These are phyloP conservation scores for Aspergillus oerlinghausenensis DNA, from an alignment of 2,329 filamentous ascomycete species.

Conservation along the genomic window DNA sequence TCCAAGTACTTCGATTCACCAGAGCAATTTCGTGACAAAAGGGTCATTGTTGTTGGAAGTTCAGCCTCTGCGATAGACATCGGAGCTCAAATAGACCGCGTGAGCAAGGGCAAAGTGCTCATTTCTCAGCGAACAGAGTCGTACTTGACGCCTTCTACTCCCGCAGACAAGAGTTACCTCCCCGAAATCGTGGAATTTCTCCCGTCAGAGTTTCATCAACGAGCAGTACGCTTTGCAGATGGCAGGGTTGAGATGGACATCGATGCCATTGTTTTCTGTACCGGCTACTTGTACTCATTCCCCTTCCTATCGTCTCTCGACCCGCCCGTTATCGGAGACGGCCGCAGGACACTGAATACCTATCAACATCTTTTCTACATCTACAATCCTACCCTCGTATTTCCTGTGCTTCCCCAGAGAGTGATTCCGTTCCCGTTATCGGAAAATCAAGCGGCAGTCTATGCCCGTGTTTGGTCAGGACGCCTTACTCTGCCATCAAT, in stretches of 20 bases:
- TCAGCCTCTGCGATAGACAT: constrained; percentile 83
- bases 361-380: constrained; percentile 79
- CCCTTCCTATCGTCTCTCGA: constrained; percentile 59
- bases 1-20: constrained; percentile 75
- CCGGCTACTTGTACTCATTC: constrained; percentile 81
- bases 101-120: constrained; percentile 59
- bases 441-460: constrained; percentile 72
- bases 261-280: constrained; percentile 79
- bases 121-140: constrained; percentile 55
- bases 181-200: constrained; percentile 52
- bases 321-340: constrained; percentile 61
- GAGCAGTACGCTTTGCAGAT: constrained; percentile 63
- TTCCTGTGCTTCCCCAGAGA: constrained; percentile 70
- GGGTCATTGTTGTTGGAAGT: constrained; percentile 79
- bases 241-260: constrained; percentile 62
- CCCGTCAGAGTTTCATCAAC: constrained; percentile 48
- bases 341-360: constrained; percentile 64
- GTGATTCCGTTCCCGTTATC: constrained; percentile 83
- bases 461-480: constrained; percentile 74
- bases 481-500: constrained; percentile 59
- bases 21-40: constrained; percentile 60
- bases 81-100: constrained; percentile 64
- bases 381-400: constrained; percentile 70
- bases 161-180: constrained; percentile 53
- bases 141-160: constrained; percentile 35